phyloP scores from a whole-genome alignment of 257 asterid species.

The Penstemon davidsonii region DNA sequence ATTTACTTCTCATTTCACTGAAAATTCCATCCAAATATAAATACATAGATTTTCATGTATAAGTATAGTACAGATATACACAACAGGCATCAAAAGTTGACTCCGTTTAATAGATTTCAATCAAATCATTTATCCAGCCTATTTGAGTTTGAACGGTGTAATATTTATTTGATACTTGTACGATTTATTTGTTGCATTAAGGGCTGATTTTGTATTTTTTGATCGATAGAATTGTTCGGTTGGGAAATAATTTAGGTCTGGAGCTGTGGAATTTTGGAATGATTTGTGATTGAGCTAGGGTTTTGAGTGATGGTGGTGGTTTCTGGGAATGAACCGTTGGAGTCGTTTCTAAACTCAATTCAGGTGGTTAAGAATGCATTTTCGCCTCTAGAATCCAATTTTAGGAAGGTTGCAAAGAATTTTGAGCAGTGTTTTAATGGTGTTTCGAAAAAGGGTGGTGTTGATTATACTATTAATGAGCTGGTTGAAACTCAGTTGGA shows the following conservation, averaged over 20 bases:
- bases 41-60: slow-evolving; percentile 17
- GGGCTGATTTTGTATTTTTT: slow-evolving; percentile 24
- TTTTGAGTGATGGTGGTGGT: slow-evolving; percentile 62
- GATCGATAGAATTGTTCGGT: slow-evolving; percentile 18
- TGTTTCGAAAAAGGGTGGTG: slow-evolving; percentile 34
- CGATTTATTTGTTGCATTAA: slow-evolving; percentile 19
- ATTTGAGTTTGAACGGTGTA: slow-evolving; percentile 26
- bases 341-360: slow-evolving; percentile 77
- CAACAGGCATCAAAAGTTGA: slow-evolving; percentile 21
- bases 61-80: slow-evolving; percentile 4
- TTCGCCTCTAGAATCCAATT: slow-evolving; percentile 71
- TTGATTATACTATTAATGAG: slow-evolving; percentile 33
- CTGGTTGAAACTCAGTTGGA: slow-evolving; percentile 38
- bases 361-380: slow-evolving; percentile 68
- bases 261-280: slow-evolving; percentile 28
- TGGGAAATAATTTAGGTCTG: slow-evolving; percentile 24
- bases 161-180: slow-evolving; percentile 20
- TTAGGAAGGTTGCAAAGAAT: slow-evolving; percentile 71
- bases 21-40: slow-evolving; percentile 18
- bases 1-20: slow-evolving; percentile 25
- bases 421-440: slow-evolving; percentile 78
- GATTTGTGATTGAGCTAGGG: slow-evolving; percentile 48
- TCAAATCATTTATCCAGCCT: slow-evolving; percentile 12
- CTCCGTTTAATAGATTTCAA: slow-evolving; percentile 6
- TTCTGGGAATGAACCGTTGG: slow-evolving; percentile 74